Percentiles rank a stretch among this genome's conserved stretches.
phyloP scores from a whole-genome alignment of 1,139 yeast species.

The Lodderomyces parapsilosis region DNA sequence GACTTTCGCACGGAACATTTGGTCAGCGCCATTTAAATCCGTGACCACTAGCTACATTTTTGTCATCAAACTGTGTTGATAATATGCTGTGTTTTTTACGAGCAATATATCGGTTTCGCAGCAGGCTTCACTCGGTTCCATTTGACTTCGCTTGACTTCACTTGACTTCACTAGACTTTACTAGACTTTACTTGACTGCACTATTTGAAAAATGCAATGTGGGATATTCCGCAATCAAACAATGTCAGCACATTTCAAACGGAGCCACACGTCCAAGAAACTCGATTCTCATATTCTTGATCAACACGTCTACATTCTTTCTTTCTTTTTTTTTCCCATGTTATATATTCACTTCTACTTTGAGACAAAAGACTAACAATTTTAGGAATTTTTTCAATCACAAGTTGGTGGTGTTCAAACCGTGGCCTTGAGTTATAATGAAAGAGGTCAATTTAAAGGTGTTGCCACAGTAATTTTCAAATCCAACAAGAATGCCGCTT shows the following conservation, averaged over 20 bases:
- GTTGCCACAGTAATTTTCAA: slow-evolving; percentile 83
- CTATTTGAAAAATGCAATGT: not conserved
- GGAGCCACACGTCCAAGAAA: not conserved
- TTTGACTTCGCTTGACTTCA: too few relatives aligned
- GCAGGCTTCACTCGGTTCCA: too few relatives aligned
- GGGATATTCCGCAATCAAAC: not conserved
- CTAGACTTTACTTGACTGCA: not conserved
- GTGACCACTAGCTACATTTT: too few relatives aligned
- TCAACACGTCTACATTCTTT: slow-evolving; percentile 2
- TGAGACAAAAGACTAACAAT: slow-evolving; percentile 19
- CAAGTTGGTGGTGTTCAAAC: slow-evolving; percentile 83
- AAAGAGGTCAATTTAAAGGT: slow-evolving; percentile 89
- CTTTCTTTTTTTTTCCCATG: slow-evolving; percentile 4
- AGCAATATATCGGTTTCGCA: too few relatives aligned
- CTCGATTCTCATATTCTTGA: not conserved
- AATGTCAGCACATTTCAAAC: not conserved
- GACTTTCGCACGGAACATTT: too few relatives aligned
- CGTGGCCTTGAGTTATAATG: slow-evolving; percentile 76
- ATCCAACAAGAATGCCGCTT: slow-evolving; percentile 60
- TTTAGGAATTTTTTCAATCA: slow-evolving; percentile 81
- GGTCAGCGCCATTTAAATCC: too few relatives aligned
- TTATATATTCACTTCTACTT: slow-evolving; percentile 2
- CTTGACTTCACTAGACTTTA: not conserved
- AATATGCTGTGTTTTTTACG: too few relatives aligned
- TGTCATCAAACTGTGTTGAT: too few relatives aligned